Conservation (phyloP, 805 yeast species). For the Metschnikowia arizonensis region DNA sequence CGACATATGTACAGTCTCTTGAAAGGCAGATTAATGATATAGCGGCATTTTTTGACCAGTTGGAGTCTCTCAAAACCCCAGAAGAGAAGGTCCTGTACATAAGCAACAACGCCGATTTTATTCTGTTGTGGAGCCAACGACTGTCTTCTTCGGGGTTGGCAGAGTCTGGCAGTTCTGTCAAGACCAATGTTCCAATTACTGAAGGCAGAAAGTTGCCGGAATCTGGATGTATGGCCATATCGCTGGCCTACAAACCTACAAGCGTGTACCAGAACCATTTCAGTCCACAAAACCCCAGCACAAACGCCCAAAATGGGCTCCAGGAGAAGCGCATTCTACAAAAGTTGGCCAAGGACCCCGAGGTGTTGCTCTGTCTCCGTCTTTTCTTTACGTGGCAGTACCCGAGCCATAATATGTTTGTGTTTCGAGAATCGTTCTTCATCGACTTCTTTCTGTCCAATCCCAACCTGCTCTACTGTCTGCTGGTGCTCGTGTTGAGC, state of each 20-base stretch:
- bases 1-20: constrained; percentile 45
- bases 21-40: constrained; percentile 30
- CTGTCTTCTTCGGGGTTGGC: constrained; percentile 27
- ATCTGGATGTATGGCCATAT: not conserved
- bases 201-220: not conserved
- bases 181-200: not conserved
- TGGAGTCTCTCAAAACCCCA: constrained; percentile 20
- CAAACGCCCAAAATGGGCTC: constrained; percentile 20
- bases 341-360: constrained; percentile 14
- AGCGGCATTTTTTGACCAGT: constrained; percentile 22
- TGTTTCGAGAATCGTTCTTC: constrained; percentile 60
- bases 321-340: constrained; percentile 16
- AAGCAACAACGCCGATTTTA: constrained; percentile 17
- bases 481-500: constrained; percentile 49
- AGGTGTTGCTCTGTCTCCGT: constrained; percentile 33
- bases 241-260: constrained; percentile 38
- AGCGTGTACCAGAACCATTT: constrained; percentile 39
- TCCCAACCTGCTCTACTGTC: constrained; percentile 50
- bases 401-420: constrained; percentile 58
- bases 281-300: constrained; percentile 28
- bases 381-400: constrained; percentile 62
- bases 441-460: constrained; percentile 58
- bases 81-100: constrained; percentile 22
- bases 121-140: constrained; percentile 20
- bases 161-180: not conserved